phyloP scores from a whole-genome alignment of 306 rosid genomes.

The Fagus sylvatica region DNA sequence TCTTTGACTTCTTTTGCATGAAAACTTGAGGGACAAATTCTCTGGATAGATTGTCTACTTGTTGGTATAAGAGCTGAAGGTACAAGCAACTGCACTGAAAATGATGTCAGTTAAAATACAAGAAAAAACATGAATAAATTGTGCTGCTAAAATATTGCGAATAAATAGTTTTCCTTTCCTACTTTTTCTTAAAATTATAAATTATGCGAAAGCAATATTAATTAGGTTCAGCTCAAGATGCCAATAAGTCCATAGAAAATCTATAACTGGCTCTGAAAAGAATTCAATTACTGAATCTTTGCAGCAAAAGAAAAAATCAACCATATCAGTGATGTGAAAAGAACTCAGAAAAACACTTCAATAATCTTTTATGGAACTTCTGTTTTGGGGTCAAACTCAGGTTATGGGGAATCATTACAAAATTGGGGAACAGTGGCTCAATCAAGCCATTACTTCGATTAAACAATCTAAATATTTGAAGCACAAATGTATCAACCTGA shows the following conservation, averaged over 20 bases:
- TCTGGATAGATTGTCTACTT: slow-evolving; percentile 70
- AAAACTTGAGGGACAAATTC: slow-evolving; percentile 77
- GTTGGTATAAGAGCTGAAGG: slow-evolving; percentile 82
- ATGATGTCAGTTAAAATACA: slow-evolving; percentile 27
- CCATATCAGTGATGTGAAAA: neutral
- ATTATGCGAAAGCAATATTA: neutral
- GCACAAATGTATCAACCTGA: slow-evolving; percentile 53
- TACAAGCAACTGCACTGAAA: slow-evolving; percentile 72
- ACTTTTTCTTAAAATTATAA: neutral
- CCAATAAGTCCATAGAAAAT: neutral
- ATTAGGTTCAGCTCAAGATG: neutral
- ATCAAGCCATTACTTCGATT: neutral
- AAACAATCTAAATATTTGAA: slow-evolving; percentile 18
- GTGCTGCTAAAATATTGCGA: neutral
- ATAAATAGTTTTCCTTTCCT: neutral
- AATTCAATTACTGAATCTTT: neutral
- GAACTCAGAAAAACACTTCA: neutral
- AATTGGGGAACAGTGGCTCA: neutral
- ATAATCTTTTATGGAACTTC: neutral
- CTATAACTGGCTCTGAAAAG: neutral
- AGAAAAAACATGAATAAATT: slow-evolving; percentile 11
- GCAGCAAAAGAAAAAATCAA: neutral
- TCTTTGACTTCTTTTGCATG: slow-evolving; percentile 68
- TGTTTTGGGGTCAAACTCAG: neutral
- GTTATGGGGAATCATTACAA: slow-evolving; percentile 12